phyloP scores from a whole-genome alignment of 176 grass and related monocot genomes.

The Zoysia japonica region DNA sequence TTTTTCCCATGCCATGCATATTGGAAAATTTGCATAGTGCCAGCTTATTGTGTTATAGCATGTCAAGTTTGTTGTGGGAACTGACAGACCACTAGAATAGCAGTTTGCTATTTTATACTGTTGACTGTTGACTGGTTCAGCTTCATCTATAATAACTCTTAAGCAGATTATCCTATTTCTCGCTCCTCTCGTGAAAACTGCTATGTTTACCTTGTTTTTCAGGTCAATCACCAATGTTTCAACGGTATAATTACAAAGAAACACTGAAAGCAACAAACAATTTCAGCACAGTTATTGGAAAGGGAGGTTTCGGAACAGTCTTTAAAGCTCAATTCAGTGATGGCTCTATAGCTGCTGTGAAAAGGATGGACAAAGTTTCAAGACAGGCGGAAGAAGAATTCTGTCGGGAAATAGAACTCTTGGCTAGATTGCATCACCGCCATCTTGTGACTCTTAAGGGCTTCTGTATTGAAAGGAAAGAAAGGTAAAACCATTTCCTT shows the following conservation, averaged over 20 bases:
- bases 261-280: slow-evolving; percentile 70
- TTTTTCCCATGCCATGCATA: background rate
- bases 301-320: slow-evolving; percentile 97
- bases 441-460: slow-evolving; percentile 94
- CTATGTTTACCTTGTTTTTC: slow-evolving; percentile 38
- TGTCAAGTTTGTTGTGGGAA: background rate
- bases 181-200: background rate
- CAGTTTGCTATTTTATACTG: background rate
- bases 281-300: slow-evolving; percentile 87
- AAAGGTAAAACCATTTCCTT: slow-evolving; percentile 52
- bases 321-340: slow-evolving; percentile 80
- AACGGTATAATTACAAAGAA: slow-evolving; percentile 80
- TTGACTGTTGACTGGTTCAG: background rate
- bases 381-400: slow-evolving; percentile 97
- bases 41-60: slow-evolving; percentile 14
- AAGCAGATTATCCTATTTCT: background rate
- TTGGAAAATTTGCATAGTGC: background rate
- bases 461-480: slow-evolving; percentile 83
- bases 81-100: background rate
- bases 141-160: background rate
- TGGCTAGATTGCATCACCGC: slow-evolving; percentile 93
- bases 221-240: slow-evolving; percentile 93
- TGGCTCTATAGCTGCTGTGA: slow-evolving; percentile 71
- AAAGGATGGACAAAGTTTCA: slow-evolving; percentile 96
- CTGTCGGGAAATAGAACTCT: slow-evolving; percentile 90